Evolutionary conservation across 768 basidiomycete genomes (phyloP).

Genomic region (Kockovaella imperatae): DNA sequence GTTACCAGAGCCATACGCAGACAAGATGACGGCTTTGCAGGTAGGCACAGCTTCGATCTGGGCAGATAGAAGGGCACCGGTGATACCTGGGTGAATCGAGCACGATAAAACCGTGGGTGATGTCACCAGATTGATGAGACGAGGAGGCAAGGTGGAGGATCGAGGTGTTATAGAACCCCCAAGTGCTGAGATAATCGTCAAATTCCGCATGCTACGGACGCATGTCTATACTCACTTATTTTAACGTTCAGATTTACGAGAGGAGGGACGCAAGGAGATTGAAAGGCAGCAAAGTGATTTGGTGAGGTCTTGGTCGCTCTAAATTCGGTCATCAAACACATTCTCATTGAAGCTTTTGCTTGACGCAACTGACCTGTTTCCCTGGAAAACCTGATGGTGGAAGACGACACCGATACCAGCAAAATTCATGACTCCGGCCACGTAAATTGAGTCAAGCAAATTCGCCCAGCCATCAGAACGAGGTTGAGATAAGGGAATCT

Average conservation of each 20-base stretch:
- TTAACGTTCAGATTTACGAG: slow-evolving; percentile 37
- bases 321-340: too few relatives aligned
- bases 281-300: slow-evolving; percentile 31
- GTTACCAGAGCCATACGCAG: slow-evolving; percentile 34
- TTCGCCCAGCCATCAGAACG: slow-evolving; percentile 38
- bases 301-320: slow-evolving; percentile 35
- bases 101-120: slow-evolving; percentile 26
- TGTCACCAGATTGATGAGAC: slow-evolving; percentile 17
- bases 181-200: slow-evolving; percentile 9
- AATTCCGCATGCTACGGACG: not conserved
- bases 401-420: slow-evolving; percentile 37
- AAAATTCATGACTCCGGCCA: slow-evolving; percentile 25
- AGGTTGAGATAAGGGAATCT: slow-evolving; percentile 32
- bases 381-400: slow-evolving; percentile 31
- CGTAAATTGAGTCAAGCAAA: slow-evolving; percentile 31
- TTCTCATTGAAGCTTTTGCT: not conserved
- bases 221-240: slow-evolving; percentile 26
- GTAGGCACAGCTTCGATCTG: slow-evolving; percentile 31
- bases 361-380: slow-evolving; percentile 21
- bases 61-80: slow-evolving; percentile 28
- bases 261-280: slow-evolving; percentile 29
- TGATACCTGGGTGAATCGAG: slow-evolving; percentile 34
- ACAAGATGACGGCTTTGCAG: slow-evolving; percentile 31
- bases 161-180: slow-evolving; percentile 14
- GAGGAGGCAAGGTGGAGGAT: slow-evolving; percentile 22